Evolutionary conservation across 2,329 filamentous ascomycete genomes (phyloP).

Genomic region (Cyclaneusma minus): DNA sequence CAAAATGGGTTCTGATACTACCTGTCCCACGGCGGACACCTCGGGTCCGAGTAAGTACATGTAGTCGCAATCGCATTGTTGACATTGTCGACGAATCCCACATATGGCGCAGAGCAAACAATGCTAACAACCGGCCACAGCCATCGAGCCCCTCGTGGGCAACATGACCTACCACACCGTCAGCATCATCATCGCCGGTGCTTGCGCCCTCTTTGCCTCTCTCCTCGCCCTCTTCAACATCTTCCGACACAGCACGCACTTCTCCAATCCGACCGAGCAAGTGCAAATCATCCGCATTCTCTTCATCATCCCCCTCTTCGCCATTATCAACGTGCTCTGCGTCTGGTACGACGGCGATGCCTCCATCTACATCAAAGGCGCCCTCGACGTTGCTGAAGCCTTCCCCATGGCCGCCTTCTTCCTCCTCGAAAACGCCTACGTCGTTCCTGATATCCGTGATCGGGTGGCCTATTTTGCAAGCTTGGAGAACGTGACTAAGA

Average conservation of each 20-base stretch:
- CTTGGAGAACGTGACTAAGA: slow-evolving; percentile 2
- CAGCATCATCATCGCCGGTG: slow-evolving; percentile 22
- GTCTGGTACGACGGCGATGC: slow-evolving; percentile 20
- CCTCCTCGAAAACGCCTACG: slow-evolving; percentile 26
- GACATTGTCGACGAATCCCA: too few relatives aligned
- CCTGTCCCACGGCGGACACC: too few relatives aligned
- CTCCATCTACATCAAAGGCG: slow-evolving; percentile 24
- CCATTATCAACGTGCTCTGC: slow-evolving; percentile 22
- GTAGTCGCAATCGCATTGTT: too few relatives aligned
- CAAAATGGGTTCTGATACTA: too few relatives aligned
- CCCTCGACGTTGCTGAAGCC: slow-evolving; percentile 23
- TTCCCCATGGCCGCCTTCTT: slow-evolving; percentile 27
- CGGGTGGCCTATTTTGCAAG: slow-evolving; percentile 22
- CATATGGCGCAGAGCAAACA: too few relatives aligned
- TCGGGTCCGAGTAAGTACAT: too few relatives aligned
- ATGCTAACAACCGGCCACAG: too few relatives aligned
- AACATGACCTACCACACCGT: slow-evolving; percentile 17
- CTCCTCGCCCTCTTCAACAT: slow-evolving; percentile 18
- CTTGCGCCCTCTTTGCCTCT: slow-evolving; percentile 18
- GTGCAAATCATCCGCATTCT: slow-evolving; percentile 27
- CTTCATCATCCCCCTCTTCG: slow-evolving; percentile 24
- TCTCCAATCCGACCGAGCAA: slow-evolving; percentile 26
- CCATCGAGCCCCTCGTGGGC: slow-evolving; percentile 6
- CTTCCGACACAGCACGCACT: slow-evolving; percentile 21
- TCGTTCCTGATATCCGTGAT: slow-evolving; percentile 20